phyloP scores from a whole-genome alignment of 768 basidiomycete species.

The Suillus subaureus region DNA sequence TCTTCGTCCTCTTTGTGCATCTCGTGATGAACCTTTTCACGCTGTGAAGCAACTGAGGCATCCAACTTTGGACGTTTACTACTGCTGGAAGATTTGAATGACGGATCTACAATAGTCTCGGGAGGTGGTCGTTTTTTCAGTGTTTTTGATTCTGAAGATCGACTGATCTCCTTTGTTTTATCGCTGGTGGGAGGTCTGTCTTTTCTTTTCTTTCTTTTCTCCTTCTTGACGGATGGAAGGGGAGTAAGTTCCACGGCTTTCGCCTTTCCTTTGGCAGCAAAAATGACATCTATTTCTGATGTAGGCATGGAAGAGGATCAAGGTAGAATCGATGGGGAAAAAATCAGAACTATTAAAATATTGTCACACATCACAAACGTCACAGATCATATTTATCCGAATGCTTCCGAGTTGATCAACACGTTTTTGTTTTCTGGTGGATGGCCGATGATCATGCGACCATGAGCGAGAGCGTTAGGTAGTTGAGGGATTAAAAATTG shows the following conservation, averaged over 20 bases:
- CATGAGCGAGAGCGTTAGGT: background rate
- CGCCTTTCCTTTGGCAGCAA: slow-evolving; percentile 54
- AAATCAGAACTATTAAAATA: slow-evolving; percentile 7
- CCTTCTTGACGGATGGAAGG: slow-evolving; percentile 40
- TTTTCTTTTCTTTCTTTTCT: slow-evolving; percentile 47
- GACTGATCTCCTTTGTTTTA: slow-evolving; percentile 8
- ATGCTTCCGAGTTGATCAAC: background rate
- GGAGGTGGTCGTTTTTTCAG: slow-evolving; percentile 38
- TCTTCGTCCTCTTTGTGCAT: slow-evolving; percentile 38
- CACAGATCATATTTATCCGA: background rate
- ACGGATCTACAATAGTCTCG: slow-evolving; percentile 71
- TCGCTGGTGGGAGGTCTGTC: slow-evolving; percentile 5
- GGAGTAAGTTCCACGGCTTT: slow-evolving; percentile 28
- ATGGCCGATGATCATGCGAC: background rate
- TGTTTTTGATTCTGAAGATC: slow-evolving; percentile 19
- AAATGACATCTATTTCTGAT: slow-evolving; percentile 89
- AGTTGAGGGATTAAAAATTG: background rate
- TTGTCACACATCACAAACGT: slow-evolving; percentile 1
- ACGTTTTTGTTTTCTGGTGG: background rate
- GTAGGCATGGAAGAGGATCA: slow-evolving; percentile 39
- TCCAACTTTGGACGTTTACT: slow-evolving; percentile 44
- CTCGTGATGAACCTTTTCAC: slow-evolving; percentile 29
- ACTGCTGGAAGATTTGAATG: slow-evolving; percentile 31
- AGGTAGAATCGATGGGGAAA: slow-evolving; percentile 14
- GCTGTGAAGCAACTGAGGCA: slow-evolving; percentile 10